Percentiles rank a stretch among this genome's conserved stretches.
Conservation (phyloP, 305 asterid species). For the Solanum hybrid region DNA sequence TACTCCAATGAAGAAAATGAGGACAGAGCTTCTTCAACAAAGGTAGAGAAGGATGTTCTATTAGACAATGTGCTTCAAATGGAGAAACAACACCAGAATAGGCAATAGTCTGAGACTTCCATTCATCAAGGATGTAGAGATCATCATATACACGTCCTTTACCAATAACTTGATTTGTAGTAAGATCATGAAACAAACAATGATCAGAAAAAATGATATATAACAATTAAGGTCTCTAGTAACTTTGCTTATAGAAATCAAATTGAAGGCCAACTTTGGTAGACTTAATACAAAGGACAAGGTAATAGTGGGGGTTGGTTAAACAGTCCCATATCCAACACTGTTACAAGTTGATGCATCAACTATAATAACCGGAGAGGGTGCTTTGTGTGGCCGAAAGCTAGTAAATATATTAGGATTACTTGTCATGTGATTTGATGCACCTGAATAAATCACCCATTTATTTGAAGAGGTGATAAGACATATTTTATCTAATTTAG, state of each 20-base stretch:
- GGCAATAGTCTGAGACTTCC: not conserved
- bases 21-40: not conserved
- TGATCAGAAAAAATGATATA: not conserved
- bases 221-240: not conserved
- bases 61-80: not conserved
- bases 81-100: not conserved
- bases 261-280: not conserved
- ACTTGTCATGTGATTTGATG: too few species aligned
- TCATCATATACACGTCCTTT: not conserved
- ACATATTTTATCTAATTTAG: not conserved
- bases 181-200: not conserved
- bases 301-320: not conserved
- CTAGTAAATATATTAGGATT: too few species aligned
- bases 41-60: not conserved
- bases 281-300: not conserved
- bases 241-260: not conserved
- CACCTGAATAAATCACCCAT: too few species aligned
- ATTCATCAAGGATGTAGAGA: not conserved
- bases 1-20: too few species aligned
- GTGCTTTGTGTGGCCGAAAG: too few species aligned
- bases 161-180: not conserved
- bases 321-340: too few species aligned
- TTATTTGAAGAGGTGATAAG: not conserved
- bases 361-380: too few species aligned
- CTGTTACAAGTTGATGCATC: too few species aligned